A percentile compares a stretch with the other conserved stretches of the same genome.
Evolutionary conservation across 805 yeast species (phyloP).

Genomic region (Lachancea kluyveri): DNA sequence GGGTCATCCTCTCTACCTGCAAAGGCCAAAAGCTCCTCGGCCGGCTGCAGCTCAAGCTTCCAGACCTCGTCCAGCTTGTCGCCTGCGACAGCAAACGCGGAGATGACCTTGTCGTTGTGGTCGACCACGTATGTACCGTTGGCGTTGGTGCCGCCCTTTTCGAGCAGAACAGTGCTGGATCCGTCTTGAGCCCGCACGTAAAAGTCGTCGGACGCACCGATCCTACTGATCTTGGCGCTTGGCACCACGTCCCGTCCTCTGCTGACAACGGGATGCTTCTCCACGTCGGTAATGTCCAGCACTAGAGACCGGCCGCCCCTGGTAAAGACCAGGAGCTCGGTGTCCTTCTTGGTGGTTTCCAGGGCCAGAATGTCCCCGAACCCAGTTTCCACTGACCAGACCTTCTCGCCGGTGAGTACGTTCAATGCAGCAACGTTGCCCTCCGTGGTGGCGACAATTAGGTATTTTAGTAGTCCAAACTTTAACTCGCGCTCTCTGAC

Average conservation of each 20-base stretch:
- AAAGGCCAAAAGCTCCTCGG: slow-evolving; percentile 37
- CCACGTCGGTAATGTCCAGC: slow-evolving; percentile 10
- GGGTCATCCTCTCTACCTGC: slow-evolving; percentile 35
- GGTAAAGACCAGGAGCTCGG: slow-evolving; percentile 21
- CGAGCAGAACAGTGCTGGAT: slow-evolving; percentile 5
- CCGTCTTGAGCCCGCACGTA: slow-evolving; percentile 15
- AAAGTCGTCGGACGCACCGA: slow-evolving; percentile 7
- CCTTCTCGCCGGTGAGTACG: slow-evolving; percentile 32
- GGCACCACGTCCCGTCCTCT: background rate
- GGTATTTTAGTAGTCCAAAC: slow-evolving; percentile 42
- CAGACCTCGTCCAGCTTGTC: slow-evolving; percentile 32
- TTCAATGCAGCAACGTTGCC: slow-evolving; percentile 41
- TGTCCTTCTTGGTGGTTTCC: slow-evolving; percentile 15
- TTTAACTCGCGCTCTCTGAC: slow-evolving; percentile 18
- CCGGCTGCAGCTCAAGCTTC: slow-evolving; percentile 26
- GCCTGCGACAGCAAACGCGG: slow-evolving; percentile 22
- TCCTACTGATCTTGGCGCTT: background rate
- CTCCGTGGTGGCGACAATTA: slow-evolving; percentile 36
- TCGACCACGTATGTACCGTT: slow-evolving; percentile 17
- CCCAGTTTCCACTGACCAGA: slow-evolving; percentile 35
- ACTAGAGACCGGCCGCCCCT: slow-evolving; percentile 25
- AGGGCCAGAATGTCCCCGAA: slow-evolving; percentile 18
- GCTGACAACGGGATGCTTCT: background rate
- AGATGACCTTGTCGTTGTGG: slow-evolving; percentile 17
- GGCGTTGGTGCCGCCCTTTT: slow-evolving; percentile 9